Evolutionary conservation across 768 basidiomycete species (phyloP).

Genomic region (Exsudoporus frostii): DNA sequence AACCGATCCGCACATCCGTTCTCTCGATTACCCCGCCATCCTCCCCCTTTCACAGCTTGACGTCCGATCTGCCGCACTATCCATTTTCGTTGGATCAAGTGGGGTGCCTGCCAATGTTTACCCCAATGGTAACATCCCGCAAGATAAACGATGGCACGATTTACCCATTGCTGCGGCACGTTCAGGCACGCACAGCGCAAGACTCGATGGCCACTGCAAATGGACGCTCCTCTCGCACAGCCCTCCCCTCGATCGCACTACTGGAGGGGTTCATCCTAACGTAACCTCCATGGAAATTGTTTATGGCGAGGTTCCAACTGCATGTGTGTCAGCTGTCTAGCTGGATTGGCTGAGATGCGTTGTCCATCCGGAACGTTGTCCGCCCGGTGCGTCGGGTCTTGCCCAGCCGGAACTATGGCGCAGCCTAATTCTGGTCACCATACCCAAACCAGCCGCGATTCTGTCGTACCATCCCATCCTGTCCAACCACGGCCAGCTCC

Average conservation of each 20-base stretch:
- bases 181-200: neutral
- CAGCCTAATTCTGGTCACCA: neutral
- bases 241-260: neutral
- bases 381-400: neutral
- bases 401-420: neutral
- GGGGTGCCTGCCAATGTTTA: conserved; percentile 1
- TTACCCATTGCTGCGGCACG: neutral
- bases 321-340: neutral
- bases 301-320: neutral
- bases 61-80: conserved; percentile 3
- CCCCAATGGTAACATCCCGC: neutral
- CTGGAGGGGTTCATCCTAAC: too few relatives aligned
- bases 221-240: neutral
- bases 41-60: conserved; percentile 4
- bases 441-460: neutral
- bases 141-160: neutral
- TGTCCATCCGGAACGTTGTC: neutral
- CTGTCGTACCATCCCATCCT: neutral
- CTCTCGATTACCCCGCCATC: conserved; percentile 12
- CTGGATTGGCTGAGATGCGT: neutral
- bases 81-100: conserved; percentile 3
- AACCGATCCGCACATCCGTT: conserved; percentile 16
- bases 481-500: neutral
- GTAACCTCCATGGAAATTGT: too few relatives aligned
- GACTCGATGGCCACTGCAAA: neutral